Conservation (phyloP, 1,139 yeast species). For the Suhomyces ambrosiae region DNA sequence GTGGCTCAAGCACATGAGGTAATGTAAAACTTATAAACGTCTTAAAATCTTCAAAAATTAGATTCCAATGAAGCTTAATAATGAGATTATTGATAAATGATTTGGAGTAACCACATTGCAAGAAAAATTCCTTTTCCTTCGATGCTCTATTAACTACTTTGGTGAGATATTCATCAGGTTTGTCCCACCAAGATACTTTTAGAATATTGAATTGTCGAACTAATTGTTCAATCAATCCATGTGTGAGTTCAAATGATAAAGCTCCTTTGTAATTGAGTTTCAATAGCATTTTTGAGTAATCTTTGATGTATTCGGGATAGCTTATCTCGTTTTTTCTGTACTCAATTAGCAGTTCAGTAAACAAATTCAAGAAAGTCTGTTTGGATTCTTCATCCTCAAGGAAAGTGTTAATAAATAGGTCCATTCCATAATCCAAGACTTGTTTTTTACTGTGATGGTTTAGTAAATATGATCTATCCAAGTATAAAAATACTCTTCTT, state of each 20-base stretch:
- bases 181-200: slow-evolving; percentile 23
- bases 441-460: slow-evolving; percentile 33
- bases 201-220: slow-evolving; percentile 21
- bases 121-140: slow-evolving; percentile 19
- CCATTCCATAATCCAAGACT: slow-evolving; percentile 29
- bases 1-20: slow-evolving; percentile 22
- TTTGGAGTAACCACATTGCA: slow-evolving; percentile 26
- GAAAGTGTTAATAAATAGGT: slow-evolving; percentile 22
- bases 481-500: slow-evolving; percentile 35
- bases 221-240: slow-evolving; percentile 21
- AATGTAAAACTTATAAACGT: slow-evolving; percentile 22
- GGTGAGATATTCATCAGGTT: slow-evolving; percentile 24
- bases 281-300: slow-evolving; percentile 23
- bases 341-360: slow-evolving; percentile 2
- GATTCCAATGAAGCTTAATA: slow-evolving; percentile 32
- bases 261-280: slow-evolving; percentile 24
- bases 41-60: slow-evolving; percentile 32
- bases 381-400: slow-evolving; percentile 13
- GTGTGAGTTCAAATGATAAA: slow-evolving; percentile 17
- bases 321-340: slow-evolving; percentile 2
- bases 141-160: slow-evolving; percentile 16
- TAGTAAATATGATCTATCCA: slow-evolving; percentile 39
- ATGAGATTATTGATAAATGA: slow-evolving; percentile 25
- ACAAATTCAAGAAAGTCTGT: not conserved
- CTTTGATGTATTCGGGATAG: slow-evolving; percentile 13